Conservation (phyloP, 2,329 filamentous ascomycete genomes). For the Blastomyces gilchristii region DNA sequence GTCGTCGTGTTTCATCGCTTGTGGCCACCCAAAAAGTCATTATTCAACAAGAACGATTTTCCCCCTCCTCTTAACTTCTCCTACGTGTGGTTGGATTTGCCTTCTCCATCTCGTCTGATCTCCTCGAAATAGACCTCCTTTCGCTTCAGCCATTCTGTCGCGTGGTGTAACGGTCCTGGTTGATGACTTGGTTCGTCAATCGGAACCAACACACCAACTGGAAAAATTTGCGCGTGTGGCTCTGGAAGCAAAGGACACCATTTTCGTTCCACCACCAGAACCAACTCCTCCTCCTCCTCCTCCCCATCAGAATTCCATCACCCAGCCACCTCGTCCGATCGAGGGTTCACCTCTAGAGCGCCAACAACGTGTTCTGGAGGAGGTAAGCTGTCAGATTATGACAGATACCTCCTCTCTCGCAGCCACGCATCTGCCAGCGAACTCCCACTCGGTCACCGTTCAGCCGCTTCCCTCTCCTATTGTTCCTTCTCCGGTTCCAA, state of each 20-base stretch:
- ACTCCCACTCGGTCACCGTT: conserved; percentile 38
- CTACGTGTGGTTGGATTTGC: neutral
- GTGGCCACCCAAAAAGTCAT: neutral
- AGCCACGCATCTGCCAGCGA: conserved; percentile 40
- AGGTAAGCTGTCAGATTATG: conserved; percentile 44
- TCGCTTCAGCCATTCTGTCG: neutral
- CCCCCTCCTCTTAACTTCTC: neutral
- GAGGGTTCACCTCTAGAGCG: conserved; percentile 7
- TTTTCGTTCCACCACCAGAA: neutral
- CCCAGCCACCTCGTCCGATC: neutral
- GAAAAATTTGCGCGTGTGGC: conserved; percentile 1
- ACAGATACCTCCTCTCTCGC: conserved; percentile 43
- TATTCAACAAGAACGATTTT: neutral
- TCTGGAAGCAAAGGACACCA: conserved; percentile 1
- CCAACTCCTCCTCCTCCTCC: neutral
- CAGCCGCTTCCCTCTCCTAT: conserved; percentile 32
- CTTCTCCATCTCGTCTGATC: neutral
- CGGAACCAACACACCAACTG: conserved; percentile 4
- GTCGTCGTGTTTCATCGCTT: neutral
- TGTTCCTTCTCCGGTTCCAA: conserved; percentile 31
- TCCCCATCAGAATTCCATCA: conserved; percentile 10
- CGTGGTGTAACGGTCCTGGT: conserved; percentile 4
- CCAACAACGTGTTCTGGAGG: conserved; percentile 23
- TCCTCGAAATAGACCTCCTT: conserved; percentile 4
- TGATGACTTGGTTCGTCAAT: conserved; percentile 8